phyloP scores from a whole-genome alignment of 2,329 filamentous ascomycete species.

The Hypocreales sp. region DNA sequence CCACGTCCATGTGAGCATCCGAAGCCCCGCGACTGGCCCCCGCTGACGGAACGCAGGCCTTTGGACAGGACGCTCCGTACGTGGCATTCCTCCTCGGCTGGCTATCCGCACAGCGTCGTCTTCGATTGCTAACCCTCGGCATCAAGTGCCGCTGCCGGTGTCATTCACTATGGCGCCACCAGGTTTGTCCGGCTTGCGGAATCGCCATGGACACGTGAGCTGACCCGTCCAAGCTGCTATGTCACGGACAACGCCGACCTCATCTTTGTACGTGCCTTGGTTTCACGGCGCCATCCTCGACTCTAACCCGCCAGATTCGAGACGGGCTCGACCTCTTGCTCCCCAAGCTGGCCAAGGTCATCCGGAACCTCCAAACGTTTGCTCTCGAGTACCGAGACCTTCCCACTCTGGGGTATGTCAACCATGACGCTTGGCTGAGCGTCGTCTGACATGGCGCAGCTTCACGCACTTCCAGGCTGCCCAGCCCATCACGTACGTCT shows the following conservation, averaged over 20 bases:
- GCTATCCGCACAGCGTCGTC: too few species aligned
- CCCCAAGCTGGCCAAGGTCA: slow-evolving; percentile 64
- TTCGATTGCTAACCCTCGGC: too few species aligned
- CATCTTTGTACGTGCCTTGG: slow-evolving; percentile 46
- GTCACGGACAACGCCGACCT: slow-evolving; percentile 66
- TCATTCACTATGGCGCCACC: slow-evolving; percentile 46
- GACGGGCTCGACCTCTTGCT: slow-evolving; percentile 57
- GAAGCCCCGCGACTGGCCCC: too few species aligned
- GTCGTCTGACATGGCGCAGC: slow-evolving; percentile 38
- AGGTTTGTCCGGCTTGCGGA: too few species aligned
- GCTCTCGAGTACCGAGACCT: slow-evolving; percentile 54
- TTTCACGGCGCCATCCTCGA: too few species aligned
- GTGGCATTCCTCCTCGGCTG: too few species aligned
- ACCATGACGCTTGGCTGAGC: neutral
- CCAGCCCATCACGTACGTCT: slow-evolving; percentile 6
- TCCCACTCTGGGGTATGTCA: slow-evolving; percentile 51
- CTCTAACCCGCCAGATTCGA: slow-evolving; percentile 3
- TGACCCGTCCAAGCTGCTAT: too few species aligned
- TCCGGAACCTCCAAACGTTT: slow-evolving; percentile 59
- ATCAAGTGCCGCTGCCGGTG: slow-evolving; percentile 65
- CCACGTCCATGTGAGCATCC: slow-evolving; percentile 60
- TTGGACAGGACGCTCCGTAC: slow-evolving; percentile 56
- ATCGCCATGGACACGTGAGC: too few species aligned
- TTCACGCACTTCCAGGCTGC: slow-evolving; percentile 24
- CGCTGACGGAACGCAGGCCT: too few species aligned